These are phyloP conservation scores for Magnusiomyces sp. DNA, from an alignment of 1,139 yeast genomes.

Conservation along the genomic window DNA sequence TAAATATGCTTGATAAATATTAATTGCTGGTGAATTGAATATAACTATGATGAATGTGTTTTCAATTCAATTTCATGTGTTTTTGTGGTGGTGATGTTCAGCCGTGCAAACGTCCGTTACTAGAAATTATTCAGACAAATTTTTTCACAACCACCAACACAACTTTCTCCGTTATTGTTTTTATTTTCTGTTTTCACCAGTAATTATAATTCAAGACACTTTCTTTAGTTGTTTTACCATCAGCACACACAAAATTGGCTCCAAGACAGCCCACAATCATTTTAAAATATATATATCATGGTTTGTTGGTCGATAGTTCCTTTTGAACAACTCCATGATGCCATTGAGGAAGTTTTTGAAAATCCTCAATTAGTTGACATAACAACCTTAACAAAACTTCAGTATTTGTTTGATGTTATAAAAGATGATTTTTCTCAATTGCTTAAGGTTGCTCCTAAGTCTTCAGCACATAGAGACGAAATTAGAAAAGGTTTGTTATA, in stretches of 20 bases:
- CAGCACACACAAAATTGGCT: no score
- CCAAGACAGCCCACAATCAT: background rate
- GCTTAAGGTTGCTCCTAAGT: constrained; percentile 44
- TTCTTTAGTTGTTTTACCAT: no score
- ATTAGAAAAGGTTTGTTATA: constrained; percentile 40
- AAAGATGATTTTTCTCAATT: constrained; percentile 43
- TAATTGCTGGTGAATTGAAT: no score
- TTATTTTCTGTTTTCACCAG: background rate
- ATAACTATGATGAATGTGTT: no score
- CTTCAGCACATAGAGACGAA: constrained; percentile 44
- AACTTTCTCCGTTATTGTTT: background rate
- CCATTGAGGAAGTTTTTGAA: constrained; percentile 20
- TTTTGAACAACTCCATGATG: constrained; percentile 26
- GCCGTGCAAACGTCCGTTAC: no score
- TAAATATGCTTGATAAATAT: no score
- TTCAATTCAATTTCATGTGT: no score
- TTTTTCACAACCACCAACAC: no score
- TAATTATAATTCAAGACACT: no score
- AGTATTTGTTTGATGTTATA: constrained; percentile 20
- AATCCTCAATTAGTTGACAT: constrained; percentile 17
- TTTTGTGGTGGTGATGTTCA: no score
- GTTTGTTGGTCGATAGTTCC: constrained; percentile 29
- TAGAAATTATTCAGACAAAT: no score
- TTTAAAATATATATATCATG: background rate
- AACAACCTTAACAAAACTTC: constrained; percentile 16